Evolutionary conservation across 1,139 yeast genomes (phyloP).

Genomic region (Blastobotrys aristatus): DNA sequence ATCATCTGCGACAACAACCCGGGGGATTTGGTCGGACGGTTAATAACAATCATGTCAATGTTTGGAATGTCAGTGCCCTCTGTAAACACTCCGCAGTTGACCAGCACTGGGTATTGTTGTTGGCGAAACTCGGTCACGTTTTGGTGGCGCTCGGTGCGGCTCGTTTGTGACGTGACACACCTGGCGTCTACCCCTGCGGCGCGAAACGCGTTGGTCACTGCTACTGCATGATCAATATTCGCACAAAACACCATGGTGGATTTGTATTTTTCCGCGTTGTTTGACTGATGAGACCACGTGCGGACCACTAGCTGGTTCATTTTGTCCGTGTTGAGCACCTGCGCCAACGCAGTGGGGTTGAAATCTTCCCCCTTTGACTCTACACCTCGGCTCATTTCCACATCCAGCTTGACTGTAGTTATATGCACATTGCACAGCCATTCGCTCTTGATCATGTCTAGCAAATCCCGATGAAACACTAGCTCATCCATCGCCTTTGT

Average conservation of each 20-base stretch:
- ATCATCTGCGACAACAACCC: slow-evolving; percentile 79
- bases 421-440: slow-evolving; percentile 70
- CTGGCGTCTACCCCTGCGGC: slow-evolving; percentile 63
- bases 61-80: slow-evolving; percentile 96
- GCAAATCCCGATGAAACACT: slow-evolving; percentile 61
- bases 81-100: slow-evolving; percentile 87
- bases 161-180: slow-evolving; percentile 66
- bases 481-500: slow-evolving; percentile 64
- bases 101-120: slow-evolving; percentile 64
- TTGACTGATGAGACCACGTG: slow-evolving; percentile 49
- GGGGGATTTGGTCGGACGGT: slow-evolving; percentile 76
- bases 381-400: slow-evolving; percentile 31
- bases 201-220: slow-evolving; percentile 52
- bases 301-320: slow-evolving; percentile 53
- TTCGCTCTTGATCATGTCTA: slow-evolving; percentile 63
- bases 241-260: slow-evolving; percentile 78
- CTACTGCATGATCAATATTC: slow-evolving; percentile 59
- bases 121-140: slow-evolving; percentile 54
- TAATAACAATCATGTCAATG: slow-evolving; percentile 73
- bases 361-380: slow-evolving; percentile 50
- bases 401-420: slow-evolving; percentile 47
- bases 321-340: slow-evolving; percentile 49
- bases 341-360: slow-evolving; percentile 46
- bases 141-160: slow-evolving; percentile 45
- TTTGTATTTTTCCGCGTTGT: slow-evolving; percentile 38